Evolutionary conservation across 2,329 filamentous ascomycete species (phyloP).

Genomic region (Pseudonectria buxi): DNA sequence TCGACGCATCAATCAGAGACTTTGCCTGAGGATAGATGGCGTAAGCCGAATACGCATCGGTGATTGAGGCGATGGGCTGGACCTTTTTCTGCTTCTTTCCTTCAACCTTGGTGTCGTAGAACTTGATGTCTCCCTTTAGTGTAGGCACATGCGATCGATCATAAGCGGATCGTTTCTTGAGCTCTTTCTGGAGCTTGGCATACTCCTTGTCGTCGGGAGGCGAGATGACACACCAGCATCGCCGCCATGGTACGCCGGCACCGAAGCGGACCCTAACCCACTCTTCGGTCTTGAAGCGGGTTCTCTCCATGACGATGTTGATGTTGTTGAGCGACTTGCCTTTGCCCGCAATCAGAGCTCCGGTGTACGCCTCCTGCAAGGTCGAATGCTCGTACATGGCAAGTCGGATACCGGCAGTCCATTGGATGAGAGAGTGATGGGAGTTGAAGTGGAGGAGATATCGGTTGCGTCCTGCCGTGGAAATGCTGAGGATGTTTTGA

Average conservation of each 20-base stretch:
- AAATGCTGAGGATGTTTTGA: conserved; percentile 92
- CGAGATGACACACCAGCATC: conserved; percentile 92
- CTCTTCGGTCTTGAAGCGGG: conserved; percentile 71
- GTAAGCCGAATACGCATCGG: conserved; percentile 84
- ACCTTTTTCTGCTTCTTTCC: conserved; percentile 87
- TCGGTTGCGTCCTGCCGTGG: conserved; percentile 89
- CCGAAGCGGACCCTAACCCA: conserved; percentile 96
- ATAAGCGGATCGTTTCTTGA: conserved; percentile 78
- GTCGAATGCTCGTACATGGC: conserved; percentile 92
- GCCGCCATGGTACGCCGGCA: conserved; percentile 89
- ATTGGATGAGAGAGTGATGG: conserved; percentile 84
- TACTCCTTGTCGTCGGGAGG: conserved; percentile 92
- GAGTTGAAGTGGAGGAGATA: conserved; percentile 97
- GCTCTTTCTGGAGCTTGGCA: conserved; percentile 72
- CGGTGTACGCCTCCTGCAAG: conserved; percentile 93
- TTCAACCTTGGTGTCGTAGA: conserved; percentile 73
- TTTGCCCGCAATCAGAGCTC: conserved; percentile 90
- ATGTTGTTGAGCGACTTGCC: conserved; percentile 87
- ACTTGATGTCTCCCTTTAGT: conserved; percentile 85
- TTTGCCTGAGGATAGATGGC: conserved; percentile 95
- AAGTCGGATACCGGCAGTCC: conserved; percentile 89
- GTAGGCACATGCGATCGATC: conserved; percentile 60
- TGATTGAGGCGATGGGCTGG: conserved; percentile 83
- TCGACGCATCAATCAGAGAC: conserved; percentile 88
- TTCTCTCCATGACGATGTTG: conserved; percentile 76